A percentile compares a stretch with the other conserved stretches of the same genome.
These are phyloP conservation scores for Monosporascus ibericus DNA, from an alignment of 2,329 filamentous ascomycete species.

Conservation along the genomic window DNA sequence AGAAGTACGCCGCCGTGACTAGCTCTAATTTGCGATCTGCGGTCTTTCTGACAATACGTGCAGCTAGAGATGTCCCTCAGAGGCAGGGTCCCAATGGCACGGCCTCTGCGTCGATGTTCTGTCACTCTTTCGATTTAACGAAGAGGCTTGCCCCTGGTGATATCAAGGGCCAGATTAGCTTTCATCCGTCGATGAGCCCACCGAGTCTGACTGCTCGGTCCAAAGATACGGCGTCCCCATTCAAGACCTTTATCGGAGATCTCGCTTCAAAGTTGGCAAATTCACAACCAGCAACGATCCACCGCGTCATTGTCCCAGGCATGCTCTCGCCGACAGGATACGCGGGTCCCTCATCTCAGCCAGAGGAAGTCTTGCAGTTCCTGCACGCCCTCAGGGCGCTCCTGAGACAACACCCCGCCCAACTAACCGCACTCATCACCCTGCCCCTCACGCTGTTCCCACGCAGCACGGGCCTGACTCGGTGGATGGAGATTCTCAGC, in stretches of 20 bases:
- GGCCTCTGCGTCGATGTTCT: conserved; percentile 43
- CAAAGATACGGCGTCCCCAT: conserved; percentile 39
- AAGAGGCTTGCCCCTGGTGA: conserved; percentile 51
- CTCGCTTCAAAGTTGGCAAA: conserved; percentile 50
- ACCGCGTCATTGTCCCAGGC: conserved; percentile 78
- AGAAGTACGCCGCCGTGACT: conserved; percentile 46
- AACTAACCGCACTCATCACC: conserved; percentile 67
- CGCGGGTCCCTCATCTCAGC: conserved; percentile 60
- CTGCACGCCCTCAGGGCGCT: conserved; percentile 72
- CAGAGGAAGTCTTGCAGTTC: conserved; percentile 71
- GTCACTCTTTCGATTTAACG: conserved; percentile 67
- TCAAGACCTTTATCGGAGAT: conserved; percentile 57
- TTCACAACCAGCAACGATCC: conserved; percentile 56
- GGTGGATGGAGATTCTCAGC: conserved; percentile 78
- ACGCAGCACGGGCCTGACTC: conserved; percentile 65
- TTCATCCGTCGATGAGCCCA: conserved; percentile 35
- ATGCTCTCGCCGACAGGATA: conserved; percentile 86
- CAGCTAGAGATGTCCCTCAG: conserved; percentile 21
- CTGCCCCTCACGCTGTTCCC: conserved; percentile 77
- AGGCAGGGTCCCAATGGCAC: conserved; percentile 10
- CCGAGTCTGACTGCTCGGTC: conserved; percentile 11
- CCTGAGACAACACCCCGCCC: conserved; percentile 58
- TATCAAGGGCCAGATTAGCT: conserved; percentile 46
- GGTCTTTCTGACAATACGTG: conserved; percentile 6
- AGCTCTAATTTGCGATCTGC: background rate